Conservation (phyloP, 371 early-diverging fungal genomes). For the Rhizopus stolonifer region DNA sequence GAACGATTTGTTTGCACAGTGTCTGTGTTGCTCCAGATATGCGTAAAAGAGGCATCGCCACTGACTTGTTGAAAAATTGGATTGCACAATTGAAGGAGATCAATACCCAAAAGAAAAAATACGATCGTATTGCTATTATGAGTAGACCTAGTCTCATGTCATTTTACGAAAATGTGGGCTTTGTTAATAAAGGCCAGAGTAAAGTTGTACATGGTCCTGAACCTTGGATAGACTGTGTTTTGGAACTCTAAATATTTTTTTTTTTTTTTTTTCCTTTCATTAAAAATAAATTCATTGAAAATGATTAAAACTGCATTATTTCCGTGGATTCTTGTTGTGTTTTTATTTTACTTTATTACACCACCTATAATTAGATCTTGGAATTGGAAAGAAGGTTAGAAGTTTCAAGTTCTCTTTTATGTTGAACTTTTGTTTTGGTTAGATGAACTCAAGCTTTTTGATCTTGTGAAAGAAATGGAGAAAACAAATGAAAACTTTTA, state of each 20-base stretch:
- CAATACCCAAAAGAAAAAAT: conserved; percentile 19
- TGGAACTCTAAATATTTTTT: conserved; percentile 26
- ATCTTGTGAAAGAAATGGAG: conserved; percentile 6
- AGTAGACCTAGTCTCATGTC: conserved; percentile 54
- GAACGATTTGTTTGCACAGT: conserved; percentile 67
- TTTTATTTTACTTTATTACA: conserved; percentile 1
- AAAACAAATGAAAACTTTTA: conserved; percentile 18
- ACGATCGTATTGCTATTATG: conserved; percentile 56
- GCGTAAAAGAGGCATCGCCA: conserved; percentile 62
- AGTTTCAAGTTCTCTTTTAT: neutral
- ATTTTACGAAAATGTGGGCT: conserved; percentile 67
- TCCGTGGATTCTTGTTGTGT: neutral
- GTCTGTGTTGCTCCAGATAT: conserved; percentile 57
- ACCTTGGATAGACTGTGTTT: conserved; percentile 52
- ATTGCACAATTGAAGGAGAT: conserved; percentile 35
- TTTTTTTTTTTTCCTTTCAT: conserved; percentile 2
- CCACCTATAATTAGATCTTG: conserved; percentile 15
- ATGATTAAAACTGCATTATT: neutral
- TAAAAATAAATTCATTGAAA: conserved; percentile 1
- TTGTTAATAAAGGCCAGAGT: conserved; percentile 54
- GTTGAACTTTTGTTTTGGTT: neutral
- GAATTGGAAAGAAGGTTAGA: conserved; percentile 21
- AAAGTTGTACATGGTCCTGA: conserved; percentile 66
- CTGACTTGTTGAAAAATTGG: conserved; percentile 47
- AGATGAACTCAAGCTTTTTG: conserved; percentile 20